These are phyloP conservation scores for Pachysandra terminalis DNA, from an alignment of 164 flowering plant genomes.

Conservation along the genomic window DNA sequence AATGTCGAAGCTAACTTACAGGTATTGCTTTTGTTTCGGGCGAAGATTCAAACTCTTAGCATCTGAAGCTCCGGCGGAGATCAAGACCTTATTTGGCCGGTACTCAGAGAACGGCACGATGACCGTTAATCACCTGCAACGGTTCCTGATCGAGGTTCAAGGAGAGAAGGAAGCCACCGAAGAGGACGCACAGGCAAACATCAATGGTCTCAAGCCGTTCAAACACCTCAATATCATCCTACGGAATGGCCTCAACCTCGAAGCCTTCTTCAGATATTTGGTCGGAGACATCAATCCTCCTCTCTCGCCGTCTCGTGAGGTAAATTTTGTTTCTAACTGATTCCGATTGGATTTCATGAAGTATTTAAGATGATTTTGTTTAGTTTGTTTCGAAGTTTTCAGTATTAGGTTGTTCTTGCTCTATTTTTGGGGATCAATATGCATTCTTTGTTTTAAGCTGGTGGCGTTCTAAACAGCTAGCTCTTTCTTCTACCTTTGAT, in stretches of 20 bases:
- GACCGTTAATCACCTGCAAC: conserved; percentile 52
- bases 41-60: conserved; percentile 52
- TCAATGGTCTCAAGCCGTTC: conserved; percentile 35
- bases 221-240: conserved; percentile 33
- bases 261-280: conserved; percentile 38
- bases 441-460: too few relatives aligned
- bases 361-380: background rate
- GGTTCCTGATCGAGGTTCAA: conserved; percentile 69
- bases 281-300: conserved; percentile 34
- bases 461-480: too few relatives aligned
- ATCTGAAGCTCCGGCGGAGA: conserved; percentile 64
- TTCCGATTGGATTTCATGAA: background rate
- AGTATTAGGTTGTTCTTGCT: too few relatives aligned
- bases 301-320: conserved; percentile 23
- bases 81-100: conserved; percentile 49
- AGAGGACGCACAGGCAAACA: conserved; percentile 62
- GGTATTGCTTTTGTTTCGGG: conserved; percentile 77
- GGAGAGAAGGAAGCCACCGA: conserved; percentile 41
- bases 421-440: too few relatives aligned
- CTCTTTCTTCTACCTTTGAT: too few relatives aligned
- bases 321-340: background rate
- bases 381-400: too few relatives aligned
- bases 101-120: conserved; percentile 73
- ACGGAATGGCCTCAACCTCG: conserved; percentile 27
- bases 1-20: conserved; percentile 69